phyloP scores from a whole-genome alignment of 2,329 filamentous ascomycete genomes.

The Hypoxylon sp. region DNA sequence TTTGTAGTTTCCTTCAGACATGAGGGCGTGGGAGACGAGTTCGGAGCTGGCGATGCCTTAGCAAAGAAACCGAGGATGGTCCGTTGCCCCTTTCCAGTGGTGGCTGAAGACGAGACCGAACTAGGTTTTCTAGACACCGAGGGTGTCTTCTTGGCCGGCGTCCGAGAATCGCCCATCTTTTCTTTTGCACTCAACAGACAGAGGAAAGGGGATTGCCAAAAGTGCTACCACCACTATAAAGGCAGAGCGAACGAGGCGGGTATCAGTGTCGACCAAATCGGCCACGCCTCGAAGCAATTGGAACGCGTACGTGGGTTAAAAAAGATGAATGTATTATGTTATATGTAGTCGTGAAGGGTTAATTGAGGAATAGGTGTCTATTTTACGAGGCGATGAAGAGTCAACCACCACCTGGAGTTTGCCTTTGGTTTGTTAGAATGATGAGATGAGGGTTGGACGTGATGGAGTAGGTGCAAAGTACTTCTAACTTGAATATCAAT shows the following conservation, averaged over 20 bases:
- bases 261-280: background rate
- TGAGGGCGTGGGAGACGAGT: conserved; percentile 55
- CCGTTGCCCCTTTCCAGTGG: conserved; percentile 74
- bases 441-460: background rate
- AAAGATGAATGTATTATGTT: background rate
- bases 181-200: background rate
- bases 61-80: conserved; percentile 87
- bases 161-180: conserved; percentile 52
- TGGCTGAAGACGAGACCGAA: conserved; percentile 61
- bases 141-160: conserved; percentile 58
- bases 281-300: background rate
- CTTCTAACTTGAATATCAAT: conserved; percentile 28
- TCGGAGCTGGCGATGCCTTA: conserved; percentile 64
- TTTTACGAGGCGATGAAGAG: background rate
- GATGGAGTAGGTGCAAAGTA: background rate
- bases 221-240: background rate
- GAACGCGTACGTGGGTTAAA: background rate
- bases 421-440: background rate
- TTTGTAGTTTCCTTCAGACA: conserved; percentile 66
- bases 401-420: background rate
- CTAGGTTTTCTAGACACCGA: conserved; percentile 62
- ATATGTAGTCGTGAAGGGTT: background rate
- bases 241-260: background rate
- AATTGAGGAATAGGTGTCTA: background rate
- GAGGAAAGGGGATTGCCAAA: background rate